Base-by-base conservation (phyloP, 768 basidiomycete genomes). In the Psilocybe subaeruginosa region DNA sequence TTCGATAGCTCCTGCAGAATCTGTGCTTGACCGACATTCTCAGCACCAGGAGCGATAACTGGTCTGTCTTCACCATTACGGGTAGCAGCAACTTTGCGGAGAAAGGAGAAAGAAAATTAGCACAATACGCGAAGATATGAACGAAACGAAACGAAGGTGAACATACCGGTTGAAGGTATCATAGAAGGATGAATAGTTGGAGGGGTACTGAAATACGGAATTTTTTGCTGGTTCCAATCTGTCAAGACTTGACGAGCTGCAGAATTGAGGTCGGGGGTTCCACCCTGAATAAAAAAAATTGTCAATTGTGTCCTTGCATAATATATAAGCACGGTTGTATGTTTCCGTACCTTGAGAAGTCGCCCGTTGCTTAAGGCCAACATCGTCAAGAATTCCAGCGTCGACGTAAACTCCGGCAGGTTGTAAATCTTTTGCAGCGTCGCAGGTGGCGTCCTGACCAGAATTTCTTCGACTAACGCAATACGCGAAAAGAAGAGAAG, bases 201-300 rank as follows among this genome's bases (percentile, higher is more conserved):
- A 8, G 95, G 94, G 1, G 78, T 72, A 3, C 94, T 92, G 76
- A 82, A 92, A 76, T 93, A 99, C 0, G 93, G 91, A 9, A 98
- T 97, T 70, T 94, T 97, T 72, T 97, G 95, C 59, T 93, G 87
- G 68, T 98, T 98, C 96, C 97, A 99, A 71, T 99, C 95, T 52
- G 80, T 85, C 1, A 98, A 74, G 23, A 98, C 83, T 12, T 90
- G 86, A 33, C 93, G 88, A 0, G 96, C 94, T 0, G 94, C 85
- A 5, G 90, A 80, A 46, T 89, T 85, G 33, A 96, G 73, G 73
- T 98, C 95, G 1, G 97, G 96, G 0, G 94, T 90, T 51, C 97
- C 97, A 31, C 95, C 95, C 91, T 93, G 59, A 17, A 46, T 31
- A 29, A 17, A 23, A 49, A n/a, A 51, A 30, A 39, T 43, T 48